Base-by-base conservation (phyloP, 169 alveolate species). In the Hepatocystis sp. region DNA sequence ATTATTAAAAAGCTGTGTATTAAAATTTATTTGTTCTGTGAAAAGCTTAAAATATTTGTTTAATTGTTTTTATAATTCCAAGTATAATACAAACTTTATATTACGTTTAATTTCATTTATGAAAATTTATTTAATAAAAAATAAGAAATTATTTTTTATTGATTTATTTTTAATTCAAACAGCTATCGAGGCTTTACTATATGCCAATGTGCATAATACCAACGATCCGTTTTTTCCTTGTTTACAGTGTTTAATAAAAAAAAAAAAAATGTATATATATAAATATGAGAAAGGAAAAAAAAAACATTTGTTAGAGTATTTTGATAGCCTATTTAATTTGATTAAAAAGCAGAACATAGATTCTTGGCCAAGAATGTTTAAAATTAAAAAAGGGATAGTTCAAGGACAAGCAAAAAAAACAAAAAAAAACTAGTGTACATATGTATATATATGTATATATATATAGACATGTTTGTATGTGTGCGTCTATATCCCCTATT, bases 351-450 rank as follows among this genome's bases (percentile, higher is more conserved):
- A 76, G 71, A 25, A 44, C 53, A 34, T 25, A 23, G 58, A 32
- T 49, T 56, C 76, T 2, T 76, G 88, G 88, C 88, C 88, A n/a
- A 44, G 32, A 49, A 76, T 76, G 88, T 76, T 76, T 44, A 76
- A 76, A 58, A 58, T 76, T 27, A 27, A 46, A 44, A 58, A 28
- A 2, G 19, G 5, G n/a, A n/a, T n/a, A n/a, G n/a, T n/a, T n/a
- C n/a, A n/a, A n/a, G n/a, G n/a, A n/a, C n/a, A n/a, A n/a, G n/a
- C n/a, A n/a, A n/a, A n/a, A n/a, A n/a, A n/a, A n/a, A n/a, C n/a
- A n/a, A n/a, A n/a, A n/a, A n/a, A n/a, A n/a, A n/a, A n/a, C n/a
- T n/a, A n/a, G n/a, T n/a, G n/a, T n/a, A n/a, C n/a, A n/a, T n/a
- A n/a, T n/a, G n/a, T n/a, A n/a, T n/a, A n/a, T n/a, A n/a, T n/a